Base-by-base conservation (phyloP, 2,329 filamentous ascomycete genomes). In the Zymoseptoria crescenta region DNA sequence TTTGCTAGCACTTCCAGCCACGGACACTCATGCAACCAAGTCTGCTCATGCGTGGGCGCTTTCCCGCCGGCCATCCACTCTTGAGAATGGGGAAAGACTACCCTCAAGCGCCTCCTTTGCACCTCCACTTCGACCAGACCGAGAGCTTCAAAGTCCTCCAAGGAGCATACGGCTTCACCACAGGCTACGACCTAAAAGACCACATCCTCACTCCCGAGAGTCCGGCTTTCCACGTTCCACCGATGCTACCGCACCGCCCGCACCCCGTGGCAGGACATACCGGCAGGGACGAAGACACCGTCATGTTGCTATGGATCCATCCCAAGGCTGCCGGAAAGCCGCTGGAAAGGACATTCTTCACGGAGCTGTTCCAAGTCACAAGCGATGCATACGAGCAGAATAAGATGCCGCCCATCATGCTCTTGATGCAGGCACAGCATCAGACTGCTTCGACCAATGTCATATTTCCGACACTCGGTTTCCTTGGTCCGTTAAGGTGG, bases 111-210 rank as follows among this genome's bases (percentile, higher is more conserved):
- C 59, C 59, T 16, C 59, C 59, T 4, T 27, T 62, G 1, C 59
- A 62, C 29, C 20, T 59, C n/a, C 59, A 62, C 52, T 57, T 59
- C 55, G 49, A 57, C 59, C 59, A 62, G 55, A 35, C 45, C 56
- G 59, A 62, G 45, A 56, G 57, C 24, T 62, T 62, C 57, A 62
- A 59, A 55, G 54, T 62, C 13, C 55, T 62, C 2, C 54, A 55
- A n/a, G 59, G 57, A 8, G 29, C 29, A 8, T 54, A 53, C 21
- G 59, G 54, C 19, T 8, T 59, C 20, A 59, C 57, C n/a, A 52
- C 51, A 0, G 59, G 57, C 16, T 62, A 59, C n/a, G 55, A 55
- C 20, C 54, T 57, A 20, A 51, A 35, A 7, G 59, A 62, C 16
- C 2, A 45, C 13, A 55, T 62, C 45, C 21, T 62, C 50, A 59